Evolutionary conservation across 257 asterid species (phyloP).

Genomic region (Verbascum thapsus): DNA sequence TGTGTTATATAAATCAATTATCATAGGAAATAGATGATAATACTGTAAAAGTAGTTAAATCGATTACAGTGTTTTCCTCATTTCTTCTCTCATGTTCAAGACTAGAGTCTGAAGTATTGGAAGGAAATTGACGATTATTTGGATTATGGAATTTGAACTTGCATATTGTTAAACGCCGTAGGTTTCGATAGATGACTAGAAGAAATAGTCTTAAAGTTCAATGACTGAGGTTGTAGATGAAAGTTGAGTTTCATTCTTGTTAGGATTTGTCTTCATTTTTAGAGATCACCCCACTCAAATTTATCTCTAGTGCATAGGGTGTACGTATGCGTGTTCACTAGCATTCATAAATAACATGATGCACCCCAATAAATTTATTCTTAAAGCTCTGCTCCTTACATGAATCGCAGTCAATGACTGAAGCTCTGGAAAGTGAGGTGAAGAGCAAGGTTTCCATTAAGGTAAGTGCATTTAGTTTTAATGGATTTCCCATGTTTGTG

Average conservation of each 20-base stretch:
- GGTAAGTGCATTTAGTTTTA: slow-evolving; percentile 40
- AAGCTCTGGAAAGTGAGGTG: slow-evolving; percentile 81
- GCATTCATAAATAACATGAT: background rate
- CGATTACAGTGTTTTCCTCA: no score
- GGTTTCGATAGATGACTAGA: no score
- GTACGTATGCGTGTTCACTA: background rate
- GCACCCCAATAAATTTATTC: slow-evolving; percentile 3
- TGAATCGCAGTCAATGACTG: slow-evolving; percentile 84
- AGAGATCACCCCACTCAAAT: no score
- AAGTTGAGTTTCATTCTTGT: no score
- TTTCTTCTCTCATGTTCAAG: no score
- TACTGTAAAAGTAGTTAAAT: background rate
- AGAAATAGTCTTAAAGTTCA: no score
- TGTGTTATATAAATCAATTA: background rate
- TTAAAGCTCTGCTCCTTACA: slow-evolving; percentile 23
- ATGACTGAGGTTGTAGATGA: no score
- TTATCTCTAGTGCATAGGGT: no score
- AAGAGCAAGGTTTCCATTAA: slow-evolving; percentile 79
- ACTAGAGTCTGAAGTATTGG: no score
- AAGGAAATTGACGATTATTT: background rate
- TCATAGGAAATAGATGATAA: background rate
- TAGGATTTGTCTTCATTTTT: no score
- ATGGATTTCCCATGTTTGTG: background rate
- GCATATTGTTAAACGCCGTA: no score
- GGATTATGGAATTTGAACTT: no score